phyloP scores from a whole-genome alignment of 345 rosid genomes.

The Euphorbia pulcherrima region DNA sequence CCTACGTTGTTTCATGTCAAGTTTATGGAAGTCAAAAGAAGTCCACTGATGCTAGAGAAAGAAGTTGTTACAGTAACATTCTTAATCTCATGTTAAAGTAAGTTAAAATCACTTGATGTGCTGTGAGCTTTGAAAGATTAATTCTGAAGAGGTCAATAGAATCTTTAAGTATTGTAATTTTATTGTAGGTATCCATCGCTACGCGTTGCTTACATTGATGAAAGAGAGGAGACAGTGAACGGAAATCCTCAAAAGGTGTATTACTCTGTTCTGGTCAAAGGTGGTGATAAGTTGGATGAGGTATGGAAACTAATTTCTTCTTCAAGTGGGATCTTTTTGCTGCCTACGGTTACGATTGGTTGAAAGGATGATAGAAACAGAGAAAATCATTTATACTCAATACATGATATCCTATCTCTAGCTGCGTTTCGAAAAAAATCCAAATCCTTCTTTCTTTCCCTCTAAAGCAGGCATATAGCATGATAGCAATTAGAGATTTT shows the following conservation, averaged over 20 bases:
- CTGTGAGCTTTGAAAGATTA: slow-evolving; percentile 10
- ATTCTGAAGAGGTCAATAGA: slow-evolving; percentile 6
- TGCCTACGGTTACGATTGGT: not conserved
- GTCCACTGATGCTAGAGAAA: slow-evolving; percentile 46
- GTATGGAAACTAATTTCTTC: slow-evolving; percentile 36
- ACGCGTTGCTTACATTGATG: slow-evolving; percentile 91
- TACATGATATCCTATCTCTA: not conserved
- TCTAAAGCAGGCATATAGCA: not conserved
- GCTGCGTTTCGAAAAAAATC: not conserved
- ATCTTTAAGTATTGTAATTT: slow-evolving; percentile 13
- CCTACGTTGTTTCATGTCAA: slow-evolving; percentile 97
- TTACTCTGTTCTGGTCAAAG: slow-evolving; percentile 93
- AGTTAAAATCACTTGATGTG: slow-evolving; percentile 25
- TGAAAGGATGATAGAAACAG: not conserved
- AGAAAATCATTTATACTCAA: not conserved
- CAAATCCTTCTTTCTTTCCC: not conserved
- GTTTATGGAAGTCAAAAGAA: slow-evolving; percentile 80
- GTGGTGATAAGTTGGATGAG: slow-evolving; percentile 69
- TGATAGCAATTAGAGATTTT: not conserved
- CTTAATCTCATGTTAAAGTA: slow-evolving; percentile 84
- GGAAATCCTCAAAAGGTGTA: slow-evolving; percentile 51
- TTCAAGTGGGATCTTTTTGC: slow-evolving; percentile 2
- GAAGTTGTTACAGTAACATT: slow-evolving; percentile 70
- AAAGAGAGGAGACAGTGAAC: slow-evolving; percentile 58
- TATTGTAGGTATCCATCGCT: slow-evolving; percentile 72